These are phyloP conservation scores for Zalerion maritima DNA, from an alignment of 495 filamentous ascomycete genomes.

Conservation along the genomic window DNA sequence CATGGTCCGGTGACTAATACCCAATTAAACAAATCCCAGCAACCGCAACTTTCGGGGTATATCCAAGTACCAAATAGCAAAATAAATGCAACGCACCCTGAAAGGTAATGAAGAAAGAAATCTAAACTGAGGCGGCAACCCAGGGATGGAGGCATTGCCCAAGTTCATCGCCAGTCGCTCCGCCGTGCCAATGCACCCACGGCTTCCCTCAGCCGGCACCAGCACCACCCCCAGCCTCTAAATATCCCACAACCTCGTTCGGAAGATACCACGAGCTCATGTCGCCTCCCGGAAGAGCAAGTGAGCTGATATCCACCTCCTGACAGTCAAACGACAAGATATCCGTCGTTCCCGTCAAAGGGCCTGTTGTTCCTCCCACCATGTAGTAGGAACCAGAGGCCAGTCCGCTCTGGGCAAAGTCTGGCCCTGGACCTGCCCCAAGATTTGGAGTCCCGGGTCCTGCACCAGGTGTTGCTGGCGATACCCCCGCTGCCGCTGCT, in stretches of 20 bases:
- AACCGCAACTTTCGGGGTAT: too few species aligned
- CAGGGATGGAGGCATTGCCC: too few species aligned
- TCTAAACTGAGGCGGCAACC: too few species aligned
- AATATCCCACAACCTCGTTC: conserved; percentile 44
- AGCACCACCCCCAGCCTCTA: conserved; percentile 14
- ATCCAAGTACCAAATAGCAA: too few species aligned
- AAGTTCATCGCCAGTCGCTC: too few species aligned
- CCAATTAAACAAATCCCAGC: too few species aligned
- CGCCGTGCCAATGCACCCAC: too few species aligned
- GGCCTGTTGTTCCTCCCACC: conserved; percentile 20
- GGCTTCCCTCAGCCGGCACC: neutral
- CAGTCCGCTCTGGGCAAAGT: conserved; percentile 24
- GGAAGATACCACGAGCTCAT: conserved; percentile 57
- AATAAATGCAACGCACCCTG: too few species aligned
- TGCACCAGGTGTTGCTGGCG: conserved; percentile 8
- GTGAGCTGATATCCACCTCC: conserved; percentile 47
- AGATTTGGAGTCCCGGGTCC: conserved; percentile 13
- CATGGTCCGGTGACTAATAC: too few species aligned
- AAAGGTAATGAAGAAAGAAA: too few species aligned
- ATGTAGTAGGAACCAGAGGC: conserved; percentile 22
- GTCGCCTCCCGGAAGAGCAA: conserved; percentile 27
- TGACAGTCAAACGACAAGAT: conserved; percentile 53
- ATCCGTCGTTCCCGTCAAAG: conserved; percentile 30
- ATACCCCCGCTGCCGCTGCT: conserved; percentile 4
- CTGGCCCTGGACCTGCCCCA: conserved; percentile 8